Conservation (phyloP, 2,329 filamentous ascomycete species). For the Arachnomyces sp. region DNA sequence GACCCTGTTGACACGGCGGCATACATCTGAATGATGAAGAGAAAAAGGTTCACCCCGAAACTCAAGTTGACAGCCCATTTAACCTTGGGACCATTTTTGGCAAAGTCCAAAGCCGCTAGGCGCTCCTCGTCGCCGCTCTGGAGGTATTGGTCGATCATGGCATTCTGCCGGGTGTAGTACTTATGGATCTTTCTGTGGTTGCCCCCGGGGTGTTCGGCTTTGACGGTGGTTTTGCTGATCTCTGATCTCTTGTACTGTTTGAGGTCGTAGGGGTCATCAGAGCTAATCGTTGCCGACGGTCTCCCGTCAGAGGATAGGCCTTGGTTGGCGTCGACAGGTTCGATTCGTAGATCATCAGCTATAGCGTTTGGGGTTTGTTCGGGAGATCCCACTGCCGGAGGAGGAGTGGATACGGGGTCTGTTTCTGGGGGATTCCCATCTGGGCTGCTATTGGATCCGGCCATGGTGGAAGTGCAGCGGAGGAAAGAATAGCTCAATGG, state of each 20-base stretch:
- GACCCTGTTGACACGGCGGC: constrained; percentile 53
- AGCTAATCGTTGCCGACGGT: background rate
- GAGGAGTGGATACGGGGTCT: too few relatives aligned
- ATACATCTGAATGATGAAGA: constrained; percentile 54
- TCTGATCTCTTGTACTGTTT: constrained; percentile 8
- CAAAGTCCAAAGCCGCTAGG: constrained; percentile 43
- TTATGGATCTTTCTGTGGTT: constrained; percentile 33
- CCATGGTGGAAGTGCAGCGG: too few relatives aligned
- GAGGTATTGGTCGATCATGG: constrained; percentile 42
- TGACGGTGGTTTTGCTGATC: constrained; percentile 9
- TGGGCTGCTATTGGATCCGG: too few relatives aligned
- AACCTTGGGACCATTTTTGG: constrained; percentile 45
- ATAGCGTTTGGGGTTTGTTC: background rate
- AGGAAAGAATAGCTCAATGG: too few relatives aligned
- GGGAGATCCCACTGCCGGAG: too few relatives aligned
- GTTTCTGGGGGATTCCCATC: too few relatives aligned
- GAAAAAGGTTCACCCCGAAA: constrained; percentile 46
- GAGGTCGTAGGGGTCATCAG: constrained; percentile 13
- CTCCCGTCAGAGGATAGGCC: background rate
- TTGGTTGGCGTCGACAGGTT: background rate
- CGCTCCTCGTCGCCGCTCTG: constrained; percentile 50
- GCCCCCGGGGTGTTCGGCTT: constrained; percentile 10
- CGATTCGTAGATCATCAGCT: background rate
- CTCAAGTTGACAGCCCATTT: constrained; percentile 48
- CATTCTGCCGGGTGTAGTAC: constrained; percentile 35